Base-by-base conservation (phyloP, 768 basidiomycete genomes). In the Mrakia hoshinonis region DNA sequence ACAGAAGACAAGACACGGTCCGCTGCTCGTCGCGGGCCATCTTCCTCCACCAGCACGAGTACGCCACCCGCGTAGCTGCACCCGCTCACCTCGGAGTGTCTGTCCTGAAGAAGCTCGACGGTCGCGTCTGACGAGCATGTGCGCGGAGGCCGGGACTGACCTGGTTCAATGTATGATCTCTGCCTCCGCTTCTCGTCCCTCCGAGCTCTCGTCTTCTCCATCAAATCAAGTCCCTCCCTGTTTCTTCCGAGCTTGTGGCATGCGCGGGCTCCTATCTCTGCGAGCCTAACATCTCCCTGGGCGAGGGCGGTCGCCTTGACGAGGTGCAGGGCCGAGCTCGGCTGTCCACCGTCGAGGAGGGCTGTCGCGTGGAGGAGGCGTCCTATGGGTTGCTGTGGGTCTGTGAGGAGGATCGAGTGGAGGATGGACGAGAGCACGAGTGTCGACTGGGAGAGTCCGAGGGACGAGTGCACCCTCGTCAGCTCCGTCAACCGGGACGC, bases 341-440 rank as follows among this genome's bases (percentile, higher is more conserved):
- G 84, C 77, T 89, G 88, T 69, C 84, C 85, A 74, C 86, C 84
- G 7, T 83, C 85, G 54, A 91, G 83, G 74, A 93, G 85, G 24
- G 87, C 83, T 52, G 85, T 87, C 74, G 91, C 90, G 83, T 90
- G 90, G 55, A 93, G 84, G 82, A 91, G 91, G 69, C 89, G 85
- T 74, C 90, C 86, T 20, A 36, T 31, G 77, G 90, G 87, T 78
- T 94, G 92, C 79, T 85, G 86, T 38, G 82, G 78, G 73, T 83
- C 82, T 1, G 55, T 43, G 11, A 67, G 43, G 43, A 72, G 65
- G 18, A 72, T 24, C 26, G 70, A 72, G 65, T 72, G 70, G 22
- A 72, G 64, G n/a, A 67, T 26, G 24, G 65, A 60, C 10, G 55
- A 55, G 22, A 72, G 64, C 55, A 72, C 24, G 46, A 72, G 47